Base-by-base conservation (phyloP, 495 filamentous ascomycete genomes). In the Letharia lupina region DNA sequence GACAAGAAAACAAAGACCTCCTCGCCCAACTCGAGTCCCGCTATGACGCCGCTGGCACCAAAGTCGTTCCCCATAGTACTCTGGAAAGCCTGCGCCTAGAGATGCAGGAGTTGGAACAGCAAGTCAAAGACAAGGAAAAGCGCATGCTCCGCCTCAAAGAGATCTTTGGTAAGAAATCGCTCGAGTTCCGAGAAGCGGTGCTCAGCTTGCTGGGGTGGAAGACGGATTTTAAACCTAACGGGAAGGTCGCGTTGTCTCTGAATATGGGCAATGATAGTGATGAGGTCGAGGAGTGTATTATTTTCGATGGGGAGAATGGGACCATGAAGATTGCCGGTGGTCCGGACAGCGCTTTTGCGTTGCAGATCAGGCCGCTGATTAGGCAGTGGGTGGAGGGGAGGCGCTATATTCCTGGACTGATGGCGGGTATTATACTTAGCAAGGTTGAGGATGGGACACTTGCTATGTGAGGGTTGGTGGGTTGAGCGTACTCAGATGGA, bases 311-410 rank as follows among this genome's bases (percentile, higher is more conserved):
- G 33, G 93, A 98, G 76, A 88, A 89, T 67, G 86, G 94, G 37
- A 96, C 91, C 33, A 98, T 98, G 94, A 98, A 98, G 80, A 88
- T 98, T 66, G 88, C 87, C 20, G 94, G 94, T 8, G 94, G 94
- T 0, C 90, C 91, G 7, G 84, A 91, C 70, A 93, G 89, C 71
- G 81, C 82, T 39, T 98, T 98, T 76, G 93, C 91, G 35, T 78
- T 84, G 67, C 86, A 91, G 75, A 94, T 98, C 42, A 84, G 82
- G 69, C 87, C 88, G 62, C 82, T 90, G 60, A 90, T 96, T 70
- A 84, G 88, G 72, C 96, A 95, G 75, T 98, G 94, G 94, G 93
- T 96, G 2, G 87, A 93, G 71, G 89, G 90, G 72, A 83, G 88
- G 77, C 89, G 91, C 63, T 91, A 90, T 73, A 93, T 98, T 61